Evolutionary conservation across 2,329 filamentous ascomycete genomes (phyloP).

Genomic region (Zymoseptoria ardabiliae): DNA sequence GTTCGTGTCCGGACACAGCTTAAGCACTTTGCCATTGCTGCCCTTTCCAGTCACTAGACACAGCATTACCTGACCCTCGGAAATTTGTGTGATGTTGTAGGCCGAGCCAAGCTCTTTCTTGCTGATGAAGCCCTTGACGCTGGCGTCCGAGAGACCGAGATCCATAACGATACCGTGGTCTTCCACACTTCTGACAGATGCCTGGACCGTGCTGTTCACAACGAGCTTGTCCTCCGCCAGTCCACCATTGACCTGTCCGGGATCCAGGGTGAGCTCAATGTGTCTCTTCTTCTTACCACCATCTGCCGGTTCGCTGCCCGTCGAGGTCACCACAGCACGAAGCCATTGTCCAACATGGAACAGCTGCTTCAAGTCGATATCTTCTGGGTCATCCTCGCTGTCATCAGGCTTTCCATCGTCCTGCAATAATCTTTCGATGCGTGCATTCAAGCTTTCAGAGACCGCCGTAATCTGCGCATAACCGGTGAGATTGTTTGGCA

Average conservation of each 20-base stretch:
- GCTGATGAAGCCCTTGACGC: constrained; percentile 74
- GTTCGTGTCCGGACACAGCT: constrained; percentile 68
- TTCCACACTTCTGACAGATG: constrained; percentile 82
- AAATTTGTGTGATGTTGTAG: constrained; percentile 59
- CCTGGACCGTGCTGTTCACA: constrained; percentile 72
- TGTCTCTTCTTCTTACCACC: constrained; percentile 64
- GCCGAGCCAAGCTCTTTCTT: constrained; percentile 69
- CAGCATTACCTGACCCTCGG: constrained; percentile 77
- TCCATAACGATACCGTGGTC: constrained; percentile 96
- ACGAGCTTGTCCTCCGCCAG: constrained; percentile 67
- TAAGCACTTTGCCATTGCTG: constrained; percentile 73
- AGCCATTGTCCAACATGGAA: constrained; percentile 84
- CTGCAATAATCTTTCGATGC: constrained; percentile 60
- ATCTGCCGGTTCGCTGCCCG: constrained; percentile 54
- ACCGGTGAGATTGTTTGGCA: constrained; percentile 89
- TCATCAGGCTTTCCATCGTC: constrained; percentile 47
- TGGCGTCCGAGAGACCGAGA: constrained; percentile 62
- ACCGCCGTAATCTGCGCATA: constrained; percentile 90
- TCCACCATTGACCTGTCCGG: constrained; percentile 68
- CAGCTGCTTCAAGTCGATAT: constrained; percentile 64
- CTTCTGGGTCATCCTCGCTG: constrained; percentile 46
- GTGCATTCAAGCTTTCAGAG: constrained; percentile 68
- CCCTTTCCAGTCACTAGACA: constrained; percentile 71
- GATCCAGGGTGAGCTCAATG: constrained; percentile 81
- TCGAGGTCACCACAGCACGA: constrained; percentile 74